These are phyloP conservation scores for Musa schizocarpa DNA, from an alignment of 176 grass and related monocot genomes.

Conservation along the genomic window DNA sequence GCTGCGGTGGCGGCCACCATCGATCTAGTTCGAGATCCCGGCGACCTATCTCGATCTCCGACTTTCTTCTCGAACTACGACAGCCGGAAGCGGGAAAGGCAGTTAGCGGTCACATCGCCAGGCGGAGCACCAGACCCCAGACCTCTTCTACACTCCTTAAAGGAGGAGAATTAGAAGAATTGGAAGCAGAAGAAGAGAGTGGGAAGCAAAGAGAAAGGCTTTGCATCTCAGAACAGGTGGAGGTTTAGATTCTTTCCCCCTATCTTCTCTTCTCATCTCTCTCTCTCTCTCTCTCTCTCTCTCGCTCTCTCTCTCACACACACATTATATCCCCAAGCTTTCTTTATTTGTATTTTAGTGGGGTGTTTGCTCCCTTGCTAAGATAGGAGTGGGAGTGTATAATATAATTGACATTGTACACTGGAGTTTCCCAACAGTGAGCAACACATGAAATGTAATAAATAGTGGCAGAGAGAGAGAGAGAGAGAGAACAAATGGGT, in stretches of 20 bases:
- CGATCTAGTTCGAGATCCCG: slow-evolving; percentile 3
- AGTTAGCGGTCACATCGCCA: background rate
- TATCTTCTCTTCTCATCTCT: background rate
- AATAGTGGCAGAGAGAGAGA: background rate
- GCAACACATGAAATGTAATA: background rate
- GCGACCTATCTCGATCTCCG: background rate
- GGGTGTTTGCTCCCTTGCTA: background rate
- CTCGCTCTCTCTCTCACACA: background rate
- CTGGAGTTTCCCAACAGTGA: background rate
- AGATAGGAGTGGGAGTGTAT: background rate
- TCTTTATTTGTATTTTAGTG: background rate
- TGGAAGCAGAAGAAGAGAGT: background rate
- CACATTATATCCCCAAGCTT: background rate
- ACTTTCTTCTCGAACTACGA: background rate
- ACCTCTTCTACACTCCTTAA: background rate
- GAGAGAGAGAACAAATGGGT: background rate
- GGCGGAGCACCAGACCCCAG: background rate
- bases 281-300: background rate
- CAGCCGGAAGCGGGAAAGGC: background rate
- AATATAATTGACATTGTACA: too few relatives aligned
- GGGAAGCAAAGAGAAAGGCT: background rate
- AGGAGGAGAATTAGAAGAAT: background rate
- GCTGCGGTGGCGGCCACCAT: slow-evolving; percentile 30
- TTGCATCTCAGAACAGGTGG: background rate
- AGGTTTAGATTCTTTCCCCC: background rate